Base-by-base conservation (phyloP, 108 stramenopile genomes). In the Conticribra weissflogii region DNA sequence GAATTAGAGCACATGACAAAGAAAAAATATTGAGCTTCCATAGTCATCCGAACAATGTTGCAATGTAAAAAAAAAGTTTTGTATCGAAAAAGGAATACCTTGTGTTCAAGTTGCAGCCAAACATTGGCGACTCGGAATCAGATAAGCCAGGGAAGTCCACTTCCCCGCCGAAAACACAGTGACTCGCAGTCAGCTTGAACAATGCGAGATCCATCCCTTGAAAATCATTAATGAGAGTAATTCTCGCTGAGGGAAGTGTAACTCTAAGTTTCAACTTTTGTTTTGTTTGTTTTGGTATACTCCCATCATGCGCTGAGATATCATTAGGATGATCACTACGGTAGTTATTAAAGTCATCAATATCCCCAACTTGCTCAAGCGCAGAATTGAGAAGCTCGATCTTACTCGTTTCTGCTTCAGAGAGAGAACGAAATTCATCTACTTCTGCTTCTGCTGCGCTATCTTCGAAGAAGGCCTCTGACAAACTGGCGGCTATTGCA, bases 201-300 rank as follows among this genome's bases (percentile, higher is more conserved):
- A 95, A 66, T 12, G 94, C 86, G 49, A 92, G 89, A 61, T 95
- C 94, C 4, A 95, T 61, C 0, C 91, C 91, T 65, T 95, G 91
- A 17, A 95, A 76, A 66, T 95, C 94, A 66, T 95, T 95, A 45
- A 88, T 82, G 28, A 92, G 56, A 54, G 90, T 86, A 7, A 89
- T 23, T 18, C 58, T 79, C 2, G 86, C 74, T 71, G 86, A 66
- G 25, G 91, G 87, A 49, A 90, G 67, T 5, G 91, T 95, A 22
- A 87, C 19, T 34, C 85, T 86, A 1, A 89, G 41, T 36, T 63
- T 70, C 71, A 75, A 63, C 52, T 54, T 36, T 17, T 68, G 61
- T 24, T 49, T 52, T 50, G 55, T 70, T 21, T 41, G 23, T 8
- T 48, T 31, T 14, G 48, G 5, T 54, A 27, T 25, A 33, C 67